Evolutionary conservation across 768 basidiomycete genomes (phyloP).

Genomic region (Amanita muscaria): DNA sequence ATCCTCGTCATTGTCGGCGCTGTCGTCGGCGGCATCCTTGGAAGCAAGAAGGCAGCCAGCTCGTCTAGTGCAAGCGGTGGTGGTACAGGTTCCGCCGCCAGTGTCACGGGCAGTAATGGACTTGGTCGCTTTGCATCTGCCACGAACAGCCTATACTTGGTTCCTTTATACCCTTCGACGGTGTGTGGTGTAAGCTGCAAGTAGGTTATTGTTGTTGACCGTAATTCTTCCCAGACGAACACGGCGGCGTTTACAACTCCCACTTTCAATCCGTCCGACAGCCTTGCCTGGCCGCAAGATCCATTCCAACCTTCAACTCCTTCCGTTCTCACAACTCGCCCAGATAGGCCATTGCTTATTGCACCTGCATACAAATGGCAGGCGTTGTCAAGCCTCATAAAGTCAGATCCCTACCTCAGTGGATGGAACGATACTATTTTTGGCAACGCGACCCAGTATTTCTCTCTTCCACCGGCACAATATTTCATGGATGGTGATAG

Average conservation of each 20-base stretch:
- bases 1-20: conserved; percentile 57
- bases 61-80: conserved; percentile 26
- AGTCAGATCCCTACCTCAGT: conserved; percentile 75
- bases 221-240: conserved; percentile 48
- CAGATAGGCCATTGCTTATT: conserved; percentile 84
- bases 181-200: conserved; percentile 38
- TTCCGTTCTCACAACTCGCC: conserved; percentile 47
- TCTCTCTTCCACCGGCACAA: conserved; percentile 46
- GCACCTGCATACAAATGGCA: conserved; percentile 91
- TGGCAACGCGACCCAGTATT: conserved; percentile 75
- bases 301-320: conserved; percentile 62
- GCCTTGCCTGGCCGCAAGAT: conserved; percentile 73
- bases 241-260: conserved; percentile 61
- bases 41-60: conserved; percentile 40
- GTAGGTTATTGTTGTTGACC: not conserved
- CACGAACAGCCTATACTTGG: conserved; percentile 70
- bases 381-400: conserved; percentile 69
- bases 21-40: conserved; percentile 75
- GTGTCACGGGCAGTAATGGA: conserved; percentile 47
- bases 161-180: conserved; percentile 83
- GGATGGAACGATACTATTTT: conserved; percentile 91
- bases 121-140: conserved; percentile 65
- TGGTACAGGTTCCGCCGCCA: conserved; percentile 27
- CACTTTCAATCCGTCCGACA: conserved; percentile 55
- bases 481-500: conserved; percentile 77